phyloP scores from a whole-genome alignment of 1,139 yeast species.

The Geotrichum macrosporum region DNA sequence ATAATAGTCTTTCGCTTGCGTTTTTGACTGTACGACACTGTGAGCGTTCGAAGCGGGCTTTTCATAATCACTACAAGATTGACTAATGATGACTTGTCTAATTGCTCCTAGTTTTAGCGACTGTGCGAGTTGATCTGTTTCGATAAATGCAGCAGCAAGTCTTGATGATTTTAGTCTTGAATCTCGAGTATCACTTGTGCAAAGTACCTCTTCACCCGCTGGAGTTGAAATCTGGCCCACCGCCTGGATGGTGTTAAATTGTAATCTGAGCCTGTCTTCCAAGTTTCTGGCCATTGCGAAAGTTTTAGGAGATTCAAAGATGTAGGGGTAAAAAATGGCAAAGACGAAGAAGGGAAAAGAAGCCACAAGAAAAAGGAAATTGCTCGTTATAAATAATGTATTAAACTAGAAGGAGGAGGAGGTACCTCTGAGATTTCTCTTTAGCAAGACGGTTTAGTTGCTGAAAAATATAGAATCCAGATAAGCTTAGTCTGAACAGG shows the following conservation, averaged over 20 bases:
- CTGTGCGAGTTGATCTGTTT: constrained; percentile 31
- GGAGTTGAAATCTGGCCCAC: constrained; percentile 28
- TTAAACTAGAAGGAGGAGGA: too few species aligned
- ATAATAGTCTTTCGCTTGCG: not conserved
- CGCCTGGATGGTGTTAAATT: constrained; percentile 19
- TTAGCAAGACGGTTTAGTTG: too few species aligned
- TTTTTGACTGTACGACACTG: constrained; percentile 17
- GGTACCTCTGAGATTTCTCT: too few species aligned
- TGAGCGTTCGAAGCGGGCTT: not conserved
- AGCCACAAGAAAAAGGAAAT: too few species aligned
- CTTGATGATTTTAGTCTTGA: constrained; percentile 19
- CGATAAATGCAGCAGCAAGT: constrained; percentile 28
- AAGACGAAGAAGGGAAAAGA: not conserved
- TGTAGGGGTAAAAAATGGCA: not conserved
- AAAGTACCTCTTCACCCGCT: constrained; percentile 27
- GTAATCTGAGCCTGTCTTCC: constrained; percentile 13
- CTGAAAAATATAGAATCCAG: too few species aligned
- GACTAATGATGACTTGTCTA: constrained; percentile 27
- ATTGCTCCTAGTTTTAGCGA: constrained; percentile 34
- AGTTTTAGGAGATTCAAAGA: not conserved
- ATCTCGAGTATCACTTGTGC: constrained; percentile 21
- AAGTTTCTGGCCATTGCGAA: constrained; percentile 1
- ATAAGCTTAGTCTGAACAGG: too few species aligned
- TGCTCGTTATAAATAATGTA: too few species aligned
- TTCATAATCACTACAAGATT: not conserved